phyloP scores from a whole-genome alignment of 495 filamentous ascomycete species.

The Tuber magnatum region DNA sequence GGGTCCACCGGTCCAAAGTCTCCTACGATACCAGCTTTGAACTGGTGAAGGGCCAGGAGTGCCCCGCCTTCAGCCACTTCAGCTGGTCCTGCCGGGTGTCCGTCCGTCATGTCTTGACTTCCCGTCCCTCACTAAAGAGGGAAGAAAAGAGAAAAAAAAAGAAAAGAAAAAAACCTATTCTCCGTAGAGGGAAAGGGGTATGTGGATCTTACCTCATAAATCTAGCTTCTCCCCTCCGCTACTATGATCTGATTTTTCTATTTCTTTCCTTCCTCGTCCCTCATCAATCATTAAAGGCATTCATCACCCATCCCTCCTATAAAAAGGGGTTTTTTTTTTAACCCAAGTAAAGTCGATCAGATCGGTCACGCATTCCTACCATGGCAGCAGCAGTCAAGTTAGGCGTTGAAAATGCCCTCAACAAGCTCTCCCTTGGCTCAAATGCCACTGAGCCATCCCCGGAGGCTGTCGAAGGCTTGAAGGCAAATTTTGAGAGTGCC shows the following conservation, averaged over 20 bases:
- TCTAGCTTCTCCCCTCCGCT: not conserved
- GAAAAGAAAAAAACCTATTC: too few relatives aligned
- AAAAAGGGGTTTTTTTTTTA: not conserved
- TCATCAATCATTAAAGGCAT: not conserved
- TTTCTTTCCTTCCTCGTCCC: not conserved
- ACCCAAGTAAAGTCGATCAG: not conserved
- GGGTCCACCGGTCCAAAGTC: not conserved
- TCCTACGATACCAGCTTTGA: not conserved
- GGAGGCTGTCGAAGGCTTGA: conserved; percentile 65
- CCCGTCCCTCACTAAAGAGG: not conserved
- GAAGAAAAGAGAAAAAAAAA: not conserved
- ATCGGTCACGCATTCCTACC: not conserved
- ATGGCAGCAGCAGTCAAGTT: conserved; percentile 32
- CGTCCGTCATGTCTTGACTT: not conserved
- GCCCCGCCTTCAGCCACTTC: not conserved
- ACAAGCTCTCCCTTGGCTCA: conserved; percentile 53
- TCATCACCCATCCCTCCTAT: not conserved
- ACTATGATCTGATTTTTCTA: not conserved
- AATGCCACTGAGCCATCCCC: conserved; percentile 59
- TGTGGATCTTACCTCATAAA: not conserved
- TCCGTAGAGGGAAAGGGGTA: not conserved
- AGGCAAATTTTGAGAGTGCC: conserved; percentile 67
- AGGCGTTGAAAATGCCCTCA: conserved; percentile 47
- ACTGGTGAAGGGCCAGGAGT: not conserved
- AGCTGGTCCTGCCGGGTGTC: not conserved